Evolutionary conservation across 1,139 yeast genomes (phyloP), one percentile per base, ranked within the genome.

Genomic region (Blastobotrys malaysiensis): DNA sequence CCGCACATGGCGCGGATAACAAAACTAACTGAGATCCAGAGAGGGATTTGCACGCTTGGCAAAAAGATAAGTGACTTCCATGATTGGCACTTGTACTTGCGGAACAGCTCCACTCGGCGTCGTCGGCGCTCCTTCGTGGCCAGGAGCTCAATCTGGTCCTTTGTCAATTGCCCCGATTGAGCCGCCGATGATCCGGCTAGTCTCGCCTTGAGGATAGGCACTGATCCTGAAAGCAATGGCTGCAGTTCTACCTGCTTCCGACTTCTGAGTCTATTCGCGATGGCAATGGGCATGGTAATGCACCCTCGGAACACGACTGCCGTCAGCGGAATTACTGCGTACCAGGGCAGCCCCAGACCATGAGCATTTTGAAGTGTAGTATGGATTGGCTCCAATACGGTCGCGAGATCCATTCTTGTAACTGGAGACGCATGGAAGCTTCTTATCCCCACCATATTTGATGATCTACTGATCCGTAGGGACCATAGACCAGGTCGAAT

Each of bases 31-130:
- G 84, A 76, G 2, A 89, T 77, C 96, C 97, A 91, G n/a, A 90
- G 69, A 0, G 98, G 98, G 26, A 91, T 77, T 67, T 91, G 98
- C 20, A 87, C 81, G 1, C 83, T 73, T 0, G 98, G 98, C 27
- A 76, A 64, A 49, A 88, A 65, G 1, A 84, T 67, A 55, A 83
- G 73, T 63, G 87, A 84, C 67, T 89, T 90, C 91, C 95, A 91
- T 55, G 84, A 69, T 64, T 88, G 95, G 52, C 91, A 88, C 14
- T 76, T 74, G 64, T 86, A 77, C 53, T 79, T 77, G 60, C 79
- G 80, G 69, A 86, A 91, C 16, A 91, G 72, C 51, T 70, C 71
- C 60, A 84, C 82, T 61, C 91, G 95, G 56, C 96, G 76, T 57
- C 81, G 82, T 55, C 93, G 75, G 44, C 84, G 80, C 66, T 91